Evolutionary conservation across 2,329 filamentous ascomycete species (phyloP), one percentile per base, ranked within the genome.

Genomic region (Cladosporium sp.): DNA sequence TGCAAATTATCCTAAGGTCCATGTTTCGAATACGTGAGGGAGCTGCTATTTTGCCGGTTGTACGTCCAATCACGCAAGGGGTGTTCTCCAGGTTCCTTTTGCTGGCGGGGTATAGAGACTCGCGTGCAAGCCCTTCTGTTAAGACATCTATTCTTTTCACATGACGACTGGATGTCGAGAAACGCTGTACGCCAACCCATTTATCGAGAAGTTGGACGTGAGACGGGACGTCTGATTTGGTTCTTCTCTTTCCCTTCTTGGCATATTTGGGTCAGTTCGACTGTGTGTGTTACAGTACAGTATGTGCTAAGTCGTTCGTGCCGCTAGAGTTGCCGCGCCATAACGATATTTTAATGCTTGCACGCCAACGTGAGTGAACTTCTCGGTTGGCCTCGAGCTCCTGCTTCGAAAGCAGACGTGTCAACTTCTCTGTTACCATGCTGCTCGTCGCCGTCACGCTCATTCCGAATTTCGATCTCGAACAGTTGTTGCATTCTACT

Each of bases 1-100:
- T 59, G 56, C 37, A 46, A 59, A 37, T 28, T 21, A 59, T 59
- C 56, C 56, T 59, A 59, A 59, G 56, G 56, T 59, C 56, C 56
- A 37, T 59, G 56, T 59, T 59, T 59, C 56, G 56, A 59, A 44
- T 37, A 59, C 56, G 56, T 37, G 56, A 59, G 56, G 56, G 28
- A 59, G 56, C 56, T 59, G 44, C 46, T 44, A 37, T 59, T 59
- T 59, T 59, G 52, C 16, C 52, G 5, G 11, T 21, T 23, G 1
- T 29, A 6, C 52, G n/a, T n/a, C 16, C 37, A n/a, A 44, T 44
- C 40, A 46, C 21, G 40, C n/a, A 46, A 52, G 49, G 26, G 10
- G 16, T 14, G 26, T 21, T 10, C 14, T 28, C 5, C 11, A 26
- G 23, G 21, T 52, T 28, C 23, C 10, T 18, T 52, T n/a, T 11